Evolutionary conservation across 768 basidiomycete species (phyloP), one percentile per base, ranked within the genome.

Genomic region (Hebeloma cylindrosporum): DNA sequence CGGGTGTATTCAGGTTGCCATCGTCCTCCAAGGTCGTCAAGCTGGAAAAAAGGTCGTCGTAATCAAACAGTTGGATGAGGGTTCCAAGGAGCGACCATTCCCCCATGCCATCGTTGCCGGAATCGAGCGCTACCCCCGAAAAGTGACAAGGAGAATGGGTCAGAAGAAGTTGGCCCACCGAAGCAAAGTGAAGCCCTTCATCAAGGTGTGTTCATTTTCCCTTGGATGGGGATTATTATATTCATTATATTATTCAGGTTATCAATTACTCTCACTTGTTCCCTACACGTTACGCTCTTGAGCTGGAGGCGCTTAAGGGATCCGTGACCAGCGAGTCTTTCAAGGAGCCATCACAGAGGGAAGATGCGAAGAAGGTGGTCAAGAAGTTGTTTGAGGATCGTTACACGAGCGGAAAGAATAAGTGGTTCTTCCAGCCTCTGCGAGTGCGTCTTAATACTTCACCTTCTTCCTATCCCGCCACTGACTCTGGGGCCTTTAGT

Each of bases 21-120:
- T 98, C 74, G 83, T 97, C 70, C 90, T 98, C 66, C 90, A 93
- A 74, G 96, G 96, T 66, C 93, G 96, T 66, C 96, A 97, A 69
- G 96, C 96, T 56, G 96, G 96, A 65, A 93, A 91, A 78, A 99
- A 99, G 79, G 95, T 97, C 57, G 95, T 99, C 51, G 89, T 98
- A 56, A 93, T 99, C 72, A 96, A 94, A 74, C 95, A 97, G 71
- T 66, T 84, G 52, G 96, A 99, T 65, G 96, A 98, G 67, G 94
- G 94, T 30, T 92, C 87, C 58, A 97, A 97, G 74, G 92, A 93
- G 58, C 80, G 91, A 52, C 91, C 86, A 45, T 99, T 96, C 75
- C 90, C 95, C 54, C 93, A 99, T 68, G 96, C 96, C 59, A 85
- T 99, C 64, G 95, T 98, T 63, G 96, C 93, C 47, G 96, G 96